Evolutionary conservation across 352 stramenopile genomes (phyloP).

Genomic region (Phytophthora niederhauseri): DNA sequence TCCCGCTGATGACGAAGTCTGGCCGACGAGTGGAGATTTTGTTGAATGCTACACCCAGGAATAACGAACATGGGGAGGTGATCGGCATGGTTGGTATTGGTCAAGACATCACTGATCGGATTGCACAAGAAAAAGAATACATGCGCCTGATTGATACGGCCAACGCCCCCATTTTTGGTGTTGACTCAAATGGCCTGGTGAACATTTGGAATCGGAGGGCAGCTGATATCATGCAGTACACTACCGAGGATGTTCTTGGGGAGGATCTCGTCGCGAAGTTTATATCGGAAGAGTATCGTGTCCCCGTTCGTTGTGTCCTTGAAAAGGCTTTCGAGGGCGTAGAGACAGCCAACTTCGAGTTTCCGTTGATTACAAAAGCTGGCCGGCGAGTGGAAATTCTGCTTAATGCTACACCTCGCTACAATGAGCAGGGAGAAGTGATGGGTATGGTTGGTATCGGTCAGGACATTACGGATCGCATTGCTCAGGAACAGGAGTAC

Average conservation of each 20-base stretch:
- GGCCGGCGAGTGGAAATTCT: conserved; percentile 62
- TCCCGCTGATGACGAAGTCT: conserved; percentile 76
- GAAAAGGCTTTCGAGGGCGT: conserved; percentile 51
- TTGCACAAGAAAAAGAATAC: conserved; percentile 79
- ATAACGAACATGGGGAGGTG: conserved; percentile 62
- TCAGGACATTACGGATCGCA: conserved; percentile 69
- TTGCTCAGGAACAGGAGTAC: conserved; percentile 66
- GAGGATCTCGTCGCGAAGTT: conserved; percentile 76
- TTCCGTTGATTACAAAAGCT: conserved; percentile 58
- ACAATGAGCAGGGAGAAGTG: conserved; percentile 67
- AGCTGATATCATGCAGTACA: conserved; percentile 79
- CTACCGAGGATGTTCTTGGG: conserved; percentile 62
- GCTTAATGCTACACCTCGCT: conserved; percentile 75
- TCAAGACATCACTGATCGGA: conserved; percentile 67
- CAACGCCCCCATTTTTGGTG: conserved; percentile 85
- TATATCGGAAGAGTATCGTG: conserved; percentile 63
- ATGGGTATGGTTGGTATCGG: conserved; percentile 83
- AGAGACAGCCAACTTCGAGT: conserved; percentile 66
- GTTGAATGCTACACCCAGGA: conserved; percentile 68
- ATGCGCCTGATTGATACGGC: conserved; percentile 82
- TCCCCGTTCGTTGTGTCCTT: conserved; percentile 50
- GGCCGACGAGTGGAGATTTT: conserved; percentile 75
- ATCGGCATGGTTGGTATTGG: conserved; percentile 73
- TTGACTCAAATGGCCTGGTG: conserved; percentile 58
- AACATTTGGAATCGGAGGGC: conserved; percentile 87